Evolutionary conservation across 495 filamentous ascomycete species (phyloP), one percentile per base, ranked within the genome.

Genomic region (Penicillium nucicola): DNA sequence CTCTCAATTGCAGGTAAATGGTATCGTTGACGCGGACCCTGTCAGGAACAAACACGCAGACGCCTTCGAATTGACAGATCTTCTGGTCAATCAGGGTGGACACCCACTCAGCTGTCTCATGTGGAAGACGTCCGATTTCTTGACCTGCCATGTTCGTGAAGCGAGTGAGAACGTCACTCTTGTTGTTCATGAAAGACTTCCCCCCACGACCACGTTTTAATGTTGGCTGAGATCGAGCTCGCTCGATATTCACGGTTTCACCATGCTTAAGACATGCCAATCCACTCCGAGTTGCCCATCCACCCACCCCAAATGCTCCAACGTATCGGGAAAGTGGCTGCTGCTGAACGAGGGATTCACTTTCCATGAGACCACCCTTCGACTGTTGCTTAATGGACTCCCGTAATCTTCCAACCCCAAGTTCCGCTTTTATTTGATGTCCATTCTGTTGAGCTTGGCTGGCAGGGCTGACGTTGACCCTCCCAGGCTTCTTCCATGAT

Each of bases 11-110:
- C 14, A 98, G 62, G 60, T 91, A 92, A 34, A 97, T 80, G 0
- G 92, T 97, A 63, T 98, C 93, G 62, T 95, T 95, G 36, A 90
- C 90, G 39, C 89, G 80, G 8, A 97, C 55, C 48, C 78, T 75
- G 51, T 97, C 95, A 3, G 91, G 90, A 0, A 86, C 88, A 65
- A 84, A 96, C n/a, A 98, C 90, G 57, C 90, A 96, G 30, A 78
- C 79, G 1, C 88, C 95, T 58, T 93, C 89, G 55, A 98, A 92
- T 11, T 71, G 80, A 69, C 91, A 96, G 12, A 97, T 79, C 23
- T 87, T 88, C 63, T 97, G 93, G 56, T 98, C 93, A 43, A 98
- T 84, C 53, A 98, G 68, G 0, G 91, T 86, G 15, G 92, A 96
- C 9, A 98, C 87, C 91, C 95, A 98, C 42, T 84, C 82, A n/a